These are phyloP conservation scores for Nepenthes alata DNA, from an alignment of 179 eudicot species.

Conservation along the genomic window DNA sequence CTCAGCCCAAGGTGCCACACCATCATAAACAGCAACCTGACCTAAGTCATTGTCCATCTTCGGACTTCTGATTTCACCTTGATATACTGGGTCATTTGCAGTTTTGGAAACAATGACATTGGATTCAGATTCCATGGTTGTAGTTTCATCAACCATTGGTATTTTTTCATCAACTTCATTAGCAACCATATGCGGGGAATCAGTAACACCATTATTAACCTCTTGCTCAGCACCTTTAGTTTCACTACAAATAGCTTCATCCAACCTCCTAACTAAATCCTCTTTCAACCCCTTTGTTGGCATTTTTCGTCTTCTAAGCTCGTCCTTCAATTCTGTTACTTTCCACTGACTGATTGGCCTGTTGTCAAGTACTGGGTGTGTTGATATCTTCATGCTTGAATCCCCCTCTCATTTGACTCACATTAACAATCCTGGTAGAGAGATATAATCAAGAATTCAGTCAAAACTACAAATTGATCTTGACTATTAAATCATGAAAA, in stretches of 20 bases:
- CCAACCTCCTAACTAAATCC: conserved; percentile 56
- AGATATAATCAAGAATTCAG: no score
- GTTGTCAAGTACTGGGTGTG: conserved; percentile 50
- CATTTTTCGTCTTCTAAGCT: conserved; percentile 75
- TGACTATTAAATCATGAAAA: no score
- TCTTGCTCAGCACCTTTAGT: conserved; percentile 14
- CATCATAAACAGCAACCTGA: conserved; percentile 14
- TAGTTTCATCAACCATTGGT: conserved; percentile 4
- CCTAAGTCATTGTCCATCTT: conserved; percentile 13
- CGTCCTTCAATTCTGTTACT: conserved; percentile 87
- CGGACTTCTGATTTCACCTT: conserved; percentile 4
- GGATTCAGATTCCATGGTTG: conserved; percentile 1
- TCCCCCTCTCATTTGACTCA: not conserved
- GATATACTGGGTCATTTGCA: conserved; percentile 1
- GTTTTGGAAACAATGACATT: not conserved
- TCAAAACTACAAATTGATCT: no score
- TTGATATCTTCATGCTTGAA: conserved; percentile 22
- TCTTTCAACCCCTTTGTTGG: conserved; percentile 67
- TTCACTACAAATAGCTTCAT: conserved; percentile 56
- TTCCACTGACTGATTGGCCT: conserved; percentile 86
- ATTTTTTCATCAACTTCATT: conserved; percentile 6
- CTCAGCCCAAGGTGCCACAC: conserved; percentile 8
- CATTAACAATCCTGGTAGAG: no score
- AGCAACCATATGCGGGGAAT: conserved; percentile 11
- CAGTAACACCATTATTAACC: conserved; percentile 5